phyloP scores from a whole-genome alignment of 2,329 filamentous ascomycete species.

The Didymella arachidicola region DNA sequence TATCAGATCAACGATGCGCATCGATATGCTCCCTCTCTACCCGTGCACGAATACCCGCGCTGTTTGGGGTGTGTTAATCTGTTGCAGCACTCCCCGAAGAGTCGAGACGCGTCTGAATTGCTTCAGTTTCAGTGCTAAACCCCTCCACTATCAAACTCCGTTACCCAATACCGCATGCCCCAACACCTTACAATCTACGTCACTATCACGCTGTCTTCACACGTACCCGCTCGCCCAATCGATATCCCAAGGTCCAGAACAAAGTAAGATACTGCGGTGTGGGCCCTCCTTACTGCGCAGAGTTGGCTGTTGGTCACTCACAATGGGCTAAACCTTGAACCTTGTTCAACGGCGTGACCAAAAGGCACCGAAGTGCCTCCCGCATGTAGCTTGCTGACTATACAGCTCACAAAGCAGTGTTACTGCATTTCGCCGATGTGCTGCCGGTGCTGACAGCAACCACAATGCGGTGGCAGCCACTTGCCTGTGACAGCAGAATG shows the following conservation, averaged over 20 bases:
- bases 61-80: neutral
- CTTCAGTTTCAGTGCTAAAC: neutral
- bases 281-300: neutral
- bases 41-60: neutral
- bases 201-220: neutral
- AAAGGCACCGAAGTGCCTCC: slow-evolving; percentile 2
- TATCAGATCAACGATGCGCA: neutral
- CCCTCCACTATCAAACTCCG: neutral
- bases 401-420: slow-evolving; percentile 5
- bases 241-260: slow-evolving; percentile 7
- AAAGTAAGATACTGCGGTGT: neutral
- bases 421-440: slow-evolving; percentile 7
- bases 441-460: neutral
- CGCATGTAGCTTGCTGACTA: slow-evolving; percentile 8
- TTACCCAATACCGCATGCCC: slow-evolving; percentile 1
- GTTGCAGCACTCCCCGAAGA: neutral
- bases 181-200: slow-evolving; percentile 10
- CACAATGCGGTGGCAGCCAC: neutral
- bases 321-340: neutral
- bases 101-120: neutral
- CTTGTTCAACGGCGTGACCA: neutral
- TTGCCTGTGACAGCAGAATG: neutral
- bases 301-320: neutral
- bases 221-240: neutral
- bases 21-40: neutral